These are phyloP conservation scores for Sisymbrium altissimum DNA, from an alignment of 345 rosid genomes.

Conservation along the genomic window DNA sequence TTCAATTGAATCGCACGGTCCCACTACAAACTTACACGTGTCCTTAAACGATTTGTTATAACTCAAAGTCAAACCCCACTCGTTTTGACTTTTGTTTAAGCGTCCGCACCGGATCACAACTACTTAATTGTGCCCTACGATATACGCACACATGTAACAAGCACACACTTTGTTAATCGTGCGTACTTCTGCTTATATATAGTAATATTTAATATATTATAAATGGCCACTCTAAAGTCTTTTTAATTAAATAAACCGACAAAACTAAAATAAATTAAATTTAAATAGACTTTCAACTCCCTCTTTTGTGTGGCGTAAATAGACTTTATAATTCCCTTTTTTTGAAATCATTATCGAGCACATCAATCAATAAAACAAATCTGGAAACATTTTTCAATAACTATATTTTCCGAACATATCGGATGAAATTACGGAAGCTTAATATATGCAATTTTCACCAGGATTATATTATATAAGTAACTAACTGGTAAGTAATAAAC, in stretches of 20 bases:
- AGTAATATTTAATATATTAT: background rate
- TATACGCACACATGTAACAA: constrained; percentile 17
- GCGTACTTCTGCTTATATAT: constrained; percentile 9
- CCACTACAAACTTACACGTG: constrained; percentile 26
- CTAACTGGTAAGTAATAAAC: background rate
- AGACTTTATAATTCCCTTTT: constrained; percentile 22
- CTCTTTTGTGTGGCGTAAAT: constrained; percentile 10
- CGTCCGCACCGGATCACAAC: constrained; percentile 21
- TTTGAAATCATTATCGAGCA: constrained; percentile 12
- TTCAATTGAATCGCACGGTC: constrained; percentile 7
- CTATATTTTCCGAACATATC: background rate
- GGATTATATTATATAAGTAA: background rate
- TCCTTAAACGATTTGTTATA: background rate
- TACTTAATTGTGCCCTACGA: constrained; percentile 16
- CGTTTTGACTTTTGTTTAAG: constrained; percentile 18
- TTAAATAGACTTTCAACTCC: background rate
- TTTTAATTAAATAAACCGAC: background rate
- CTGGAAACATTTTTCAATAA: background rate
- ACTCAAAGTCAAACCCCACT: constrained; percentile 30
- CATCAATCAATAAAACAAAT: constrained; percentile 14
- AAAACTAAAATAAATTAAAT: no score
- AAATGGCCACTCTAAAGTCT: background rate
- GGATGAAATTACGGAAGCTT: background rate
- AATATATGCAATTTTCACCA: background rate
- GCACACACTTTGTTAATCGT: constrained; percentile 29